Evolutionary conservation across 768 basidiomycete genomes (phyloP), one percentile per base, ranked within the genome.

Genomic region (Termitomyces sp.): DNA sequence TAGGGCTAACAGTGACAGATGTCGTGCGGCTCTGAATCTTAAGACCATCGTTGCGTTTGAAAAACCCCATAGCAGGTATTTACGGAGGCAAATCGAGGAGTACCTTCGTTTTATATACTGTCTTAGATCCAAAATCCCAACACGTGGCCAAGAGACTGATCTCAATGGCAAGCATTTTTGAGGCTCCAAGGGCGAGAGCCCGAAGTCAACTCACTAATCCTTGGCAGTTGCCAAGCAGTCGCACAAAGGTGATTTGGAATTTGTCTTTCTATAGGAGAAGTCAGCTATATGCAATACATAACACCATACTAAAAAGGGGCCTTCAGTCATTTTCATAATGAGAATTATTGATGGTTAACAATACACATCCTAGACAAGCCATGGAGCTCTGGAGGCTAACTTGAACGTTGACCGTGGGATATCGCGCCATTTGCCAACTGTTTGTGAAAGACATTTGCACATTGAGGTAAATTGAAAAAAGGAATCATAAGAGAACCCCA

Each of bases 1-100:
- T 64, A 22, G 70, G 66, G 23, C 36, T 61, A 23, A 72, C 66
- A 54, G 70, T 68, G 52, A 70, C 65, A 25, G 71, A 70, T 53
- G 64, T 64, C 23, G 64, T 70, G 29, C 68, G 64, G 54, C 68
- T 67, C 43, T 58, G 60, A 23, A 70, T 63, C 44, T 63, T 60
- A 46, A 68, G 55, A 39, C 57, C 59, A 25, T 59, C 27, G 15
- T 47, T 25, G 31, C 50, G 49, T 41, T 46, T 59, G 31, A 63
- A 58, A 41, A 63, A 27, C 10, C 53, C 56, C 59, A 60, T 60
- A 20, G 52, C 5, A 20, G 25, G 20, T 25, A 22, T 18, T 40
- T 44, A 38, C 13, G 6, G 3, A 43, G 46, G 23, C 36, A 31
- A 48, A 25, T n/a, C 5, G 12, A 11, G 16, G 22, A 20, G 9